phyloP scores from a whole-genome alignment of 768 basidiomycete species.

The Sutorius australiensis region DNA sequence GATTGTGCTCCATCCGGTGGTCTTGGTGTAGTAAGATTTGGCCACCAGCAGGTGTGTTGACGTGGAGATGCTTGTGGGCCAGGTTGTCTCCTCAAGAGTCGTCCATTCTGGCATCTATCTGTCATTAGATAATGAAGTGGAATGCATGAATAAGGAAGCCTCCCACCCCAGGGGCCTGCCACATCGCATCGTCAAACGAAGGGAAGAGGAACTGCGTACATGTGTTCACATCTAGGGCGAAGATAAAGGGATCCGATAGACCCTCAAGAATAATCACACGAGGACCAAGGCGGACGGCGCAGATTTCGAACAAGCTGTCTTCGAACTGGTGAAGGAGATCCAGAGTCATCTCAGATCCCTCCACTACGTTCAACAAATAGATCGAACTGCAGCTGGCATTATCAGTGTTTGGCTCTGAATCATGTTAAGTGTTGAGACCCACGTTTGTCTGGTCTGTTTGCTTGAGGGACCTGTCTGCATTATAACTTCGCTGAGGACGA shows the following conservation, averaged over 20 bases:
- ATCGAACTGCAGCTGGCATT: conserved; percentile 1
- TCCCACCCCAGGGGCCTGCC: conserved; percentile 2
- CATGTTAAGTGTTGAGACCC: background rate
- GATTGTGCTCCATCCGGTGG: conserved; percentile 1
- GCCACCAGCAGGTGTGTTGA: conserved; percentile 19
- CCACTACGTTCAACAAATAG: conserved; percentile 4
- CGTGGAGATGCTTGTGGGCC: conserved; percentile 12
- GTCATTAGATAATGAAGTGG: background rate
- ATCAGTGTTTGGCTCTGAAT: background rate
- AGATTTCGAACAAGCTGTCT: background rate
- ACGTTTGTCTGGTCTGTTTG: conserved; percentile 1
- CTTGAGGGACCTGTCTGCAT: background rate
- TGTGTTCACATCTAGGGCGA: conserved; percentile 18
- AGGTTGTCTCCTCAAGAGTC: background rate
- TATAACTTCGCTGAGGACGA: conserved; percentile 7
- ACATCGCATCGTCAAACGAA: background rate
- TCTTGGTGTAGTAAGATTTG: background rate
- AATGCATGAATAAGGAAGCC: background rate
- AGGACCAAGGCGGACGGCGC: conserved; percentile 12
- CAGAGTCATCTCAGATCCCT: conserved; percentile 2
- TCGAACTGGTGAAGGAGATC: conserved; percentile 15
- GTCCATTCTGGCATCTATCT: background rate
- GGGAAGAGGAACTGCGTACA: conserved; percentile 2
- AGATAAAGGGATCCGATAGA: background rate
- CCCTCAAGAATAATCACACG: conserved; percentile 9